phyloP scores from a whole-genome alignment of 169 alveolate species.

The Plasmodium coatneyi region DNA sequence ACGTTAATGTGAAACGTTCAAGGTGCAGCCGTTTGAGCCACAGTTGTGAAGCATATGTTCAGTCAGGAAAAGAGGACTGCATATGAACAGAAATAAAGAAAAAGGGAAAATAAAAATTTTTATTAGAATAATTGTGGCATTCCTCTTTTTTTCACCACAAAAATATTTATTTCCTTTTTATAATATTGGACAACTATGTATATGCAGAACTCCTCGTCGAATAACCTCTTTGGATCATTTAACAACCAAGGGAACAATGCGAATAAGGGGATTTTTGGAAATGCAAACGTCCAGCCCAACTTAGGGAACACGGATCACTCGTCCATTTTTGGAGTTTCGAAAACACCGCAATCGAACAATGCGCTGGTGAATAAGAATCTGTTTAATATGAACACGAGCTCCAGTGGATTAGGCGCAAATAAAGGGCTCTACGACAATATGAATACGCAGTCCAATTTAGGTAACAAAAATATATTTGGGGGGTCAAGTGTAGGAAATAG shows the following conservation, averaged over 20 bases:
- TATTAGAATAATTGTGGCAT: background rate
- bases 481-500: constrained; percentile 13
- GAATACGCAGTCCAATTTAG: constrained; percentile 37
- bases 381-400: constrained; percentile 24
- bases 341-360: constrained; percentile 50
- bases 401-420: constrained; percentile 17
- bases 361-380: constrained; percentile 41
- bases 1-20: background rate
- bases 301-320: constrained; percentile 25
- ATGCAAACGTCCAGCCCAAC: constrained; percentile 27
- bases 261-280: constrained; percentile 68
- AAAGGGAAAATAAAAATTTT: background rate
- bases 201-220: constrained; percentile 64
- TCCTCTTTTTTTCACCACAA: background rate
- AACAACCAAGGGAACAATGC: constrained; percentile 50
- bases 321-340: constrained; percentile 57
- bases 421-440: constrained; percentile 55
- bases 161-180: background rate
- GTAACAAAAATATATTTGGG: constrained; percentile 59
- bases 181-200: constrained; percentile 25
- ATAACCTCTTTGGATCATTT: constrained; percentile 58
- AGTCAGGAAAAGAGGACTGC: background rate
- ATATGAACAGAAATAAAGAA: background rate
- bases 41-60: background rate
- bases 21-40: background rate